phyloP scores from a whole-genome alignment of 2,329 filamentous ascomycete genomes.

The Aureobasidium sp. region DNA sequence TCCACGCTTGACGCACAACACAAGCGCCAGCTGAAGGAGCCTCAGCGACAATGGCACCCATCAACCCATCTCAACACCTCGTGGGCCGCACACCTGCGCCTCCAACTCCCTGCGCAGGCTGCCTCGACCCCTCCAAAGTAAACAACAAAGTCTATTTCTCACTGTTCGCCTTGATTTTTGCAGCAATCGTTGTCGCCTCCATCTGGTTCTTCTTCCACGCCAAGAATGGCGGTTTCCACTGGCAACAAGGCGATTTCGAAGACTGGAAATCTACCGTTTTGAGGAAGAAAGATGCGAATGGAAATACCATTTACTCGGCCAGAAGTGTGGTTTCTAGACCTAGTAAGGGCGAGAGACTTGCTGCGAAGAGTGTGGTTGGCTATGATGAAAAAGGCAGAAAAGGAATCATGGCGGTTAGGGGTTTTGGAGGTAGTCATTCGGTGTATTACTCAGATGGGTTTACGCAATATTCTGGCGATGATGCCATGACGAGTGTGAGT shows the following conservation, averaged over 20 bases:
- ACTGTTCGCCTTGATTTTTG: conserved; percentile 76
- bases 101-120: conserved; percentile 13
- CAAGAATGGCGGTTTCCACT: conserved; percentile 89
- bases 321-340: conserved; percentile 55
- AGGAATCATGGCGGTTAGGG: conserved; percentile 27
- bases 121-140: conserved; percentile 27
- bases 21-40: not conserved
- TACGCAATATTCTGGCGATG: conserved; percentile 29
- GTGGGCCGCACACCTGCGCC: not conserved
- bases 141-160: conserved; percentile 61
- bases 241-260: conserved; percentile 82
- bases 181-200: conserved; percentile 60
- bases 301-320: conserved; percentile 74
- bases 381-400: conserved; percentile 37
- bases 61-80: not conserved
- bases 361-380: conserved; percentile 32
- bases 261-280: conserved; percentile 96
- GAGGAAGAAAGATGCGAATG: conserved; percentile 80
- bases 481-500: conserved; percentile 15
- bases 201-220: conserved; percentile 99
- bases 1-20: not conserved
- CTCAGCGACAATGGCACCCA: not conserved
- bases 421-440: conserved; percentile 34
- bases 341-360: conserved; percentile 25
- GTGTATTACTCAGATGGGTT: conserved; percentile 36